Evolutionary conservation across 2,329 filamentous ascomycete species (phyloP).

Genomic region (Penicillium sp.): DNA sequence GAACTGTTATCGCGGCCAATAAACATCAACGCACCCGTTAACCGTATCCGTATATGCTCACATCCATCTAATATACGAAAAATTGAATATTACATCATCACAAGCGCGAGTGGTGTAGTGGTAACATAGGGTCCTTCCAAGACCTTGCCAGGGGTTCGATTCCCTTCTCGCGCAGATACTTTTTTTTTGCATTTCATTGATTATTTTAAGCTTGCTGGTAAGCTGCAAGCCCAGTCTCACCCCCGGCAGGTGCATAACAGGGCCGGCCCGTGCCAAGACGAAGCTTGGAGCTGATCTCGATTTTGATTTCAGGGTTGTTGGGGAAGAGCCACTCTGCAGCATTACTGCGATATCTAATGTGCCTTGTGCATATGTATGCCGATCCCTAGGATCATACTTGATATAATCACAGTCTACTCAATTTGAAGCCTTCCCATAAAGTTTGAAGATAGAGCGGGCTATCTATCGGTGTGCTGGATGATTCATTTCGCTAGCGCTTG

Average conservation of each 20-base stretch:
- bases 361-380: background rate
- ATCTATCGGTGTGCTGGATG: background rate
- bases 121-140: too few relatives aligned
- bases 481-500: background rate
- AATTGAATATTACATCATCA: too few relatives aligned
- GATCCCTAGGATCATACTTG: background rate
- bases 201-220: background rate
- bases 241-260: background rate
- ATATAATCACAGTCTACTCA: background rate
- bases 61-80: too few relatives aligned
- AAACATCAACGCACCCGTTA: too few relatives aligned
- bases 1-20: too few relatives aligned
- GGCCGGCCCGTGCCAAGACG: slow-evolving; percentile 6
- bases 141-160: too few relatives aligned
- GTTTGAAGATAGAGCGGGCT: background rate
- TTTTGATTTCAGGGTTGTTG: background rate
- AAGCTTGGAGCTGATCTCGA: background rate
- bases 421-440: background rate
- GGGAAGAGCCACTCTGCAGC: background rate
- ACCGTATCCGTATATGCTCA: too few relatives aligned
- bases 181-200: background rate
- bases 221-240: background rate
- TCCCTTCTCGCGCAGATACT: too few relatives aligned
- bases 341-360: background rate
- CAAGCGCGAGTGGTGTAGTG: too few relatives aligned